Conservation (phyloP, 495 filamentous ascomycete genomes). For the Aspergillus kassunensis region DNA sequence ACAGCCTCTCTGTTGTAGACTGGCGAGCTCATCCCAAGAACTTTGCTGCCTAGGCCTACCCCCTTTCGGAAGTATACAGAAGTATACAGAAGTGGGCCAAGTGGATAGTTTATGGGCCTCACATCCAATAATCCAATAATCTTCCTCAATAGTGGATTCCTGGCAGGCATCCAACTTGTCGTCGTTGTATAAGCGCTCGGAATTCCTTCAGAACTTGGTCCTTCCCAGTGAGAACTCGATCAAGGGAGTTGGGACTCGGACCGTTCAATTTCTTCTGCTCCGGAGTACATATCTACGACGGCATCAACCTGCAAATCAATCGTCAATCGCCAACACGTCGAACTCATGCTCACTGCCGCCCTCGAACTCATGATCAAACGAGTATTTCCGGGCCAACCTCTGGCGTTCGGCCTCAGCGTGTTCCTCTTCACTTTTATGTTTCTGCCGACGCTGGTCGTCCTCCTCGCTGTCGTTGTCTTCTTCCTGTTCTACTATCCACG, state of each 20-base stretch:
- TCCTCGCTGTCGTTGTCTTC: slow-evolving; percentile 35
- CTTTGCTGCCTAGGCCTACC: slow-evolving; percentile 14
- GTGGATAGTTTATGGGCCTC: not conserved
- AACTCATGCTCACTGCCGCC: slow-evolving; percentile 2
- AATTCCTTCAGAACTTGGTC: no score
- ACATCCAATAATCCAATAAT: not conserved
- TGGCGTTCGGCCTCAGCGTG: slow-evolving; percentile 34
- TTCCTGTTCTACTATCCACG: slow-evolving; percentile 34
- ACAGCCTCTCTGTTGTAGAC: not conserved
- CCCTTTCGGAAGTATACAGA: not conserved
- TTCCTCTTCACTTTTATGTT: slow-evolving; percentile 42
- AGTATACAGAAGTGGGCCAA: not conserved
- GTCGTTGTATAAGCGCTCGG: not conserved
- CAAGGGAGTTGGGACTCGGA: no score
- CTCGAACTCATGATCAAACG: slow-evolving; percentile 33
- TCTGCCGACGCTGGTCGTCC: slow-evolving; percentile 35
- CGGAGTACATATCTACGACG: no score
- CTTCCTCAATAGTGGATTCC: not conserved
- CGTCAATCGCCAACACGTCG: not conserved
- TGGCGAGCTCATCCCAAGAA: not conserved
- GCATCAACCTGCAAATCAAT: no score
- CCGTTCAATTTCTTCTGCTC: no score
- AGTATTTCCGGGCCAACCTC: slow-evolving; percentile 27
- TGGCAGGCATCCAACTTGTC: not conserved
- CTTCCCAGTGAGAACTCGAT: no score